phyloP scores from a whole-genome alignment of 768 basidiomycete genomes.

The Trametes gibbosa region DNA sequence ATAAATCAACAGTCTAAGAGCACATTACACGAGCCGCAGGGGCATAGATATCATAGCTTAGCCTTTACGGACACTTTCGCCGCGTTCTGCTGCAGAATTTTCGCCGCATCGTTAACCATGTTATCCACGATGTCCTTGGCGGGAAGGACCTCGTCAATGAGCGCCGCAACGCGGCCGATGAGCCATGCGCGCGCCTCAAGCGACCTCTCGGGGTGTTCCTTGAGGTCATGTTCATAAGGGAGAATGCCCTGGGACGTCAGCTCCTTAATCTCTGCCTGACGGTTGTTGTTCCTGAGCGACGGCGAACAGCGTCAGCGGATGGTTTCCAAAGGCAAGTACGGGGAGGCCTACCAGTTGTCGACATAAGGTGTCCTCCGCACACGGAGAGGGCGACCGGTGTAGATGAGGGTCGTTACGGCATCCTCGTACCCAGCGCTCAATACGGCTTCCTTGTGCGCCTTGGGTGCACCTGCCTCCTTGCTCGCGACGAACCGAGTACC shows the following conservation, averaged over 20 bases:
- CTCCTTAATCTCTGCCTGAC: conserved; percentile 77
- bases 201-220: conserved; percentile 80
- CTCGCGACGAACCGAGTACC: conserved; percentile 75
- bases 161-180: conserved; percentile 78
- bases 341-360: conserved; percentile 57
- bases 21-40: neutral
- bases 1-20: neutral
- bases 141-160: conserved; percentile 74
- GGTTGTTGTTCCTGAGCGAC: conserved; percentile 65
- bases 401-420: conserved; percentile 81
- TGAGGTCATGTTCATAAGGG: conserved; percentile 67
- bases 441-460: conserved; percentile 79
- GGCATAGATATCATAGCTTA: conserved; percentile 41
- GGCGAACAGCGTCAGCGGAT: neutral
- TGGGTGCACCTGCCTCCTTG: conserved; percentile 77
- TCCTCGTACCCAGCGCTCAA: conserved; percentile 74
- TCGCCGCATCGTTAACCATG: conserved; percentile 65
- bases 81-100: conserved; percentile 41
- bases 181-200: conserved; percentile 68
- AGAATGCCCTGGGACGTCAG: conserved; percentile 82
- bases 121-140: conserved; percentile 81
- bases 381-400: conserved; percentile 85
- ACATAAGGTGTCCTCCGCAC: conserved; percentile 84
- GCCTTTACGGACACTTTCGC: conserved; percentile 42
- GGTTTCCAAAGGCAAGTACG: neutral